A percentile compares a stretch with the other conserved stretches of the same genome.
phyloP scores from a whole-genome alignment of 176 grass and related monocot species.

The Bromus sterilis region DNA sequence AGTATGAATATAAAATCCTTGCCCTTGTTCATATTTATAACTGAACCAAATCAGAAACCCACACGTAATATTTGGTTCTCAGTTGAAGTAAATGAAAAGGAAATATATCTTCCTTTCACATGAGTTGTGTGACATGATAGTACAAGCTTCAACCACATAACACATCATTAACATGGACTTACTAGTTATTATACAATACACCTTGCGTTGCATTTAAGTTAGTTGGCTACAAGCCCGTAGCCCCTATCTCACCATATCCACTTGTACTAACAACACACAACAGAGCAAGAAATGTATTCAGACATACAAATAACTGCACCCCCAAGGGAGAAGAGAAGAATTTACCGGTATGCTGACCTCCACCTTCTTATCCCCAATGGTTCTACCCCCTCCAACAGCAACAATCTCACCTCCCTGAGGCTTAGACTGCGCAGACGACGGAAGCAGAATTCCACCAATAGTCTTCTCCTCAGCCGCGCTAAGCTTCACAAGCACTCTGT shows the following conservation, averaged over 20 bases:
- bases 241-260: background rate
- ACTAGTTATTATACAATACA: background rate
- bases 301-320: background rate
- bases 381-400: conserved; percentile 65
- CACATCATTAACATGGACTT: background rate
- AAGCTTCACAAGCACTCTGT: conserved; percentile 87
- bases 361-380: conserved; percentile 66
- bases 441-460: conserved; percentile 76
- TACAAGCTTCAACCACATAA: background rate
- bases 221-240: background rate
- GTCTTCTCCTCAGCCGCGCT: conserved; percentile 63
- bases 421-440: conserved; percentile 57
- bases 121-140: background rate
- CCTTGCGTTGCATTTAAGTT: background rate
- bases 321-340: background rate
- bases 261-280: background rate
- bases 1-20: background rate
- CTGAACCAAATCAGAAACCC: background rate
- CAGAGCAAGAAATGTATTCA: background rate
- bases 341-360: conserved; percentile 51
- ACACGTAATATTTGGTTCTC: background rate
- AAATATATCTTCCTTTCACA: background rate
- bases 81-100: background rate
- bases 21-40: background rate
- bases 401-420: conserved; percentile 81